Evolutionary conservation across 306 rosid species (phyloP).

Genomic region (Begonia fuchsioides): DNA sequence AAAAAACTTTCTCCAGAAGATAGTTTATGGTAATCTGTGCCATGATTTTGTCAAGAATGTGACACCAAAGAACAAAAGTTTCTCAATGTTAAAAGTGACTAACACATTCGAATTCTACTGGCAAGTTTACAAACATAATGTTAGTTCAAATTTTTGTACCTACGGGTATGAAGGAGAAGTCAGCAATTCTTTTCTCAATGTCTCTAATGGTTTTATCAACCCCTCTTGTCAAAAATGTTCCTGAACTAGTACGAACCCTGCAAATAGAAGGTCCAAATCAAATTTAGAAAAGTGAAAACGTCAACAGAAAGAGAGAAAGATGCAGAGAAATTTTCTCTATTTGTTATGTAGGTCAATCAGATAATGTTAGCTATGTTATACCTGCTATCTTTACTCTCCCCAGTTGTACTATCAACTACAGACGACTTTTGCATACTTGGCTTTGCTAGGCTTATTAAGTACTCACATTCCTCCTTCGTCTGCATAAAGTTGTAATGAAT

Average conservation of each 20-base stretch:
- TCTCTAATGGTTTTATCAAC: conserved; percentile 64
- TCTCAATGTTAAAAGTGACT: too few relatives aligned
- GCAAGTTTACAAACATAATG: conserved; percentile 9
- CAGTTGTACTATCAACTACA: conserved; percentile 84
- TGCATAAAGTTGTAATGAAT: conserved; percentile 22
- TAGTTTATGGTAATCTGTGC: too few relatives aligned
- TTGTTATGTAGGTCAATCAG: conserved; percentile 7
- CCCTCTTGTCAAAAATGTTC: conserved; percentile 87
- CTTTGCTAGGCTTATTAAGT: conserved; percentile 68
- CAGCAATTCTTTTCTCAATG: conserved; percentile 76
- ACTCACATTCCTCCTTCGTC: conserved; percentile 78
- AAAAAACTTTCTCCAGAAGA: too few relatives aligned
- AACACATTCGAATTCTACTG: too few relatives aligned
- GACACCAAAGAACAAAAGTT: too few relatives aligned
- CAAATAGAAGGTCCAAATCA: not conserved
- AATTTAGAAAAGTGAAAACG: not conserved
- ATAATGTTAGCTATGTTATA: conserved; percentile 13
- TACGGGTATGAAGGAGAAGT: conserved; percentile 70
- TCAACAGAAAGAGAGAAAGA: not conserved
- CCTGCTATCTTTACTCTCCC: conserved; percentile 98
- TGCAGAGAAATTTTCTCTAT: conserved; percentile 5
- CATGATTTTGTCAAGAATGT: too few relatives aligned
- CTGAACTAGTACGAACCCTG: conserved; percentile 95
- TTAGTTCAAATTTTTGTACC: conserved; percentile 36
- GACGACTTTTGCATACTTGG: conserved; percentile 78